phyloP scores from a whole-genome alignment of 2,329 filamentous ascomycete genomes.

The Microdochium trichocladiopsis region DNA sequence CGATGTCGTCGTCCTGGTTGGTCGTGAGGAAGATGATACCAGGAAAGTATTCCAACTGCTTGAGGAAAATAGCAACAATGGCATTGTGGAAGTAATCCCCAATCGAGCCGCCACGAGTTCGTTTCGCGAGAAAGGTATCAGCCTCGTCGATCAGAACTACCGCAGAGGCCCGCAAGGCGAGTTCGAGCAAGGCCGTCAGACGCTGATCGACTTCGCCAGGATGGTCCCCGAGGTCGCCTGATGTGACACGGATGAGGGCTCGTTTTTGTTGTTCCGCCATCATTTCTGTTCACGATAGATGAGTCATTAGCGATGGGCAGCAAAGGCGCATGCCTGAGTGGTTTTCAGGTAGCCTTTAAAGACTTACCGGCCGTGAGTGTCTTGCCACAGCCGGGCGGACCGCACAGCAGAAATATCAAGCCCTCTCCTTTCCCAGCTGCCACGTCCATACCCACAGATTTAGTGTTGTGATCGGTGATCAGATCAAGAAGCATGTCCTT shows the following conservation, averaged over 20 bases:
- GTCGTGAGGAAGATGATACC: background rate
- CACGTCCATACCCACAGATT: background rate
- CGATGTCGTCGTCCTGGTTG: background rate
- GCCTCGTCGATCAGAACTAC: background rate
- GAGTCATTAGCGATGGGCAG: background rate
- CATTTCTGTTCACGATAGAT: background rate
- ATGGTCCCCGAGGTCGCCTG: background rate
- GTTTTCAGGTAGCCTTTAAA: too few relatives aligned
- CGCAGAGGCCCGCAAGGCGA: background rate
- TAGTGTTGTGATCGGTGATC: background rate
- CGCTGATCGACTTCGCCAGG: background rate
- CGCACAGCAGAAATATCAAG: background rate
- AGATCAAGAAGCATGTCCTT: background rate
- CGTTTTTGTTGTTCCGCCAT: background rate
- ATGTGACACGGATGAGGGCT: background rate
- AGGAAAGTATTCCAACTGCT: background rate
- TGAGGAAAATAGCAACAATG: background rate
- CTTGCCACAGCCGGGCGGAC: background rate
- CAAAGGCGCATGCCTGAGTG: too few relatives aligned
- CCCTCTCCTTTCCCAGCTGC: background rate
- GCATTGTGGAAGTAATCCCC: background rate
- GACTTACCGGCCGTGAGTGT: background rate
- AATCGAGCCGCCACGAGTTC: background rate
- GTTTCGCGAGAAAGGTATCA: background rate
- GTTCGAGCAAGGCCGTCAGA: background rate